Percentiles rank a stretch among this genome's conserved stretches.
Evolutionary conservation across 2,329 filamentous ascomycete genomes (phyloP).

Genomic region (Stachybotrys chartarum): DNA sequence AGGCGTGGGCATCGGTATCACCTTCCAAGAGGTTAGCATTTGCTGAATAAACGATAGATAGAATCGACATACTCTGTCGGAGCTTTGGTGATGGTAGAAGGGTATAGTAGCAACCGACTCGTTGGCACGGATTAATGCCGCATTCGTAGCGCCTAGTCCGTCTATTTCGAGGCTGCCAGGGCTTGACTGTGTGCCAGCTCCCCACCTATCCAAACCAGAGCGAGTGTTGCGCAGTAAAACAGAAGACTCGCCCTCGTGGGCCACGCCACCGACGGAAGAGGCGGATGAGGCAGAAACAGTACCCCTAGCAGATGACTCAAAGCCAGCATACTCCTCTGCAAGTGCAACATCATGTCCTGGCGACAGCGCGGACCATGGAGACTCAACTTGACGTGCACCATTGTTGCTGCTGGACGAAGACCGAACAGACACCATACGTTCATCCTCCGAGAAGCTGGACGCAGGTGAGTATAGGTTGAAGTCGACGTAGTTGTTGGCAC

Average conservation of each 20-base stretch:
- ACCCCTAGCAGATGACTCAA: background rate
- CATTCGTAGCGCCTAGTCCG: background rate
- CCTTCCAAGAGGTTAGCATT: background rate
- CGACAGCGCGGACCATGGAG: background rate
- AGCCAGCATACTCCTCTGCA: background rate
- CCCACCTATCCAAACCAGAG: background rate
- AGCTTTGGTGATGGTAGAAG: background rate
- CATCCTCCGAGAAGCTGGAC: constrained; percentile 41
- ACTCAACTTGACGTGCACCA: constrained; percentile 6
- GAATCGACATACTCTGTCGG: background rate
- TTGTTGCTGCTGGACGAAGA: constrained; percentile 1
- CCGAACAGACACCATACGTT: constrained; percentile 26
- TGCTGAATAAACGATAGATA: background rate
- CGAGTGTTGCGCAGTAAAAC: background rate
- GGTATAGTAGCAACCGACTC: background rate
- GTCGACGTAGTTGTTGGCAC: constrained; percentile 38
- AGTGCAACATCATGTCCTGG: background rate
- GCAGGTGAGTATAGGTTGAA: constrained; percentile 49
- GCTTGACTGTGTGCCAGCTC: background rate
- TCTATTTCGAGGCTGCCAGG: background rate
- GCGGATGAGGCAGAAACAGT: background rate
- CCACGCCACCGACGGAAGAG: background rate
- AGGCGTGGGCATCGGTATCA: background rate
- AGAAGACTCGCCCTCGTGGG: background rate
- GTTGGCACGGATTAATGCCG: background rate